Evolutionary conservation across 2,329 filamentous ascomycete genomes (phyloP), one percentile per base, ranked within the genome.

Genomic region (Aschersonia sp.): DNA sequence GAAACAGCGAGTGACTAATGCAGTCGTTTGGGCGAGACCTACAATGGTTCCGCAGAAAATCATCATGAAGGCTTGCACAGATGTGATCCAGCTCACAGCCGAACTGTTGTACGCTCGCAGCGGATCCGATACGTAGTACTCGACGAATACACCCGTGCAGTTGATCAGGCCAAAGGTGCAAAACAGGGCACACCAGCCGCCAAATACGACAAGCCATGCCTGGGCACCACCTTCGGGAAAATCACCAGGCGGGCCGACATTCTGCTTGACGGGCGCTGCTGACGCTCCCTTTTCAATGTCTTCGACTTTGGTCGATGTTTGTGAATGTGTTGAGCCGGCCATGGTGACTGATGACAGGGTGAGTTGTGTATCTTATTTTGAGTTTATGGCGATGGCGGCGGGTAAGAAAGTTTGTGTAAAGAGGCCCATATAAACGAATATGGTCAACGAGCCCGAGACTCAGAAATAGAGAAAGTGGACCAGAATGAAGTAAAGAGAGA

Each of bases 41-140:
- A 72, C 68, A 11, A 67, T 52, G 6, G 63, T 60, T 47, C 73
- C 75, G 64, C 76, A 67, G 52, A 75, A 68, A 45, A 72, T 59
- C 62, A 68, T 66, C 49, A 63, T 56, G 47, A 68, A 78, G 11
- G 71, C 61, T 56, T 79, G 69, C 30, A 75, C 58, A 5, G 75
- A 76, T 8, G 72, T 64, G 53, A 82, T 80, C 78, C 79, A 82
- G 46, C 76, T 69, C 35, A 81, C 66, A 1, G 70, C 66, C 47
- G 72, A 76, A 5, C 70, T 60, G 3, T 68, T 66, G 51, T 76
- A 73, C 4, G 68, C 46, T 10, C 52, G 60, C 30, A 82, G 60
- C 31, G 71, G 68, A 10, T 68, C 64, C 6, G 56, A 56, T 49
- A 76, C 62, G 52, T 81, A 82, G 58, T 80, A 79, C 42, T 69